Evolutionary conservation across 345 rosid genomes (phyloP).

Genomic region (Xanthoceras sorbifolium): DNA sequence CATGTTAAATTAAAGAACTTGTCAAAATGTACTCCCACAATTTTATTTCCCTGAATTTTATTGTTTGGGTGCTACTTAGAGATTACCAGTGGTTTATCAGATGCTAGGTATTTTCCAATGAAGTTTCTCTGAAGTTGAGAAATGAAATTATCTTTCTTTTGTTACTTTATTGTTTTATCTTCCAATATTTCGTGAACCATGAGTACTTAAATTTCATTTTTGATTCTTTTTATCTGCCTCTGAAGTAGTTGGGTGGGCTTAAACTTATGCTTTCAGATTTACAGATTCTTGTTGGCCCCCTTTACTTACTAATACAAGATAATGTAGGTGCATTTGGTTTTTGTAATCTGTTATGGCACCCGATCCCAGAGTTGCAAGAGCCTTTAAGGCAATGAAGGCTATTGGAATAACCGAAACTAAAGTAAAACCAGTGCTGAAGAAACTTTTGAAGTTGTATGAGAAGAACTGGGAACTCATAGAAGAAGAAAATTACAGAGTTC

Average conservation of each 20-base stretch:
- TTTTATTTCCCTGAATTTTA: not conserved
- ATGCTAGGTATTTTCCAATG: not conserved
- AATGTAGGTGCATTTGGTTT: slow-evolving; percentile 5
- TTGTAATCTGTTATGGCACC: slow-evolving; percentile 51
- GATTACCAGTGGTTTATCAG: not conserved
- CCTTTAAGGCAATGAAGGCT: slow-evolving; percentile 66
- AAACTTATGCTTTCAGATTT: not conserved
- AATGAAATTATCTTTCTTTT: not conserved
- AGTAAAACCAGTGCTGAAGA: slow-evolving; percentile 76
- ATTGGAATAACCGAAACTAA: slow-evolving; percentile 55
- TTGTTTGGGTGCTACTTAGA: not conserved
- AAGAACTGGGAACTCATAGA: slow-evolving; percentile 85
- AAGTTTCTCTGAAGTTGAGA: not conserved
- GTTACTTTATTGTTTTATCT: not conserved
- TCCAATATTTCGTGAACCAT: not conserved
- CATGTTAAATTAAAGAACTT: not conserved
- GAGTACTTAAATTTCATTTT: not conserved
- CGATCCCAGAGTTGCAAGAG: slow-evolving; percentile 48
- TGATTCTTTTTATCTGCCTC: not conserved
- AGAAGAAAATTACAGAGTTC: slow-evolving; percentile 80
- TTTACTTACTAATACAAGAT: not conserved
- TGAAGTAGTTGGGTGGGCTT: not conserved
- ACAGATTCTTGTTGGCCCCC: not conserved
- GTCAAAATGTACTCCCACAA: not conserved
- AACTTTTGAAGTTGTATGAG: slow-evolving; percentile 66